Conservation (phyloP, 2,329 filamentous ascomycete genomes). For the Colletotrichum siamense region DNA sequence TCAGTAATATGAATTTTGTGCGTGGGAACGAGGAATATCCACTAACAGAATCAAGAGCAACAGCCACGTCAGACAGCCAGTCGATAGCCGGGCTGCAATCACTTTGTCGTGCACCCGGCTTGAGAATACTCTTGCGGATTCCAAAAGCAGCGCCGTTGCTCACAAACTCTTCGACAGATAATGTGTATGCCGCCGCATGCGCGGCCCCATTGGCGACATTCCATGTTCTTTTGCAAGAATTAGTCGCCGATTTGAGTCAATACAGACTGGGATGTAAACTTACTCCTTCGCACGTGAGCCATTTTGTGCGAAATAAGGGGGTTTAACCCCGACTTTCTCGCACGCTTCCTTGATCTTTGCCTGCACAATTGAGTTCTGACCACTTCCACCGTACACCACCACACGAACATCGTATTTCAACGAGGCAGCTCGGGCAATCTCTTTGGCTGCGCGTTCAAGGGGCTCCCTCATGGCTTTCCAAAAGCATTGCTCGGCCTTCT, state of each 20-base stretch:
- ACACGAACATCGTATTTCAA: not conserved
- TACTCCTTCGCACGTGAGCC: not conserved
- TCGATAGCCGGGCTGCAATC: not conserved
- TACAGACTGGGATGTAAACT: not conserved
- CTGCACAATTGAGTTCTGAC: not conserved
- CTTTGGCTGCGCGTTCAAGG: too few species aligned
- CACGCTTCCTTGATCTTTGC: not conserved
- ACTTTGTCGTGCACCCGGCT: not conserved
- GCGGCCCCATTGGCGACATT: not conserved
- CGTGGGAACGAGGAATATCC: too few species aligned
- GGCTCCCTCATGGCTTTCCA: not conserved
- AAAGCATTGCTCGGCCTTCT: not conserved
- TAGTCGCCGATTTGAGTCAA: too few species aligned
- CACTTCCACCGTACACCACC: not conserved
- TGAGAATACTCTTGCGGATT: not conserved
- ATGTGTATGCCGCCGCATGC: accelerated
- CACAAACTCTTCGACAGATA: not conserved
- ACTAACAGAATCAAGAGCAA: not conserved
- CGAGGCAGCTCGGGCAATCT: not conserved
- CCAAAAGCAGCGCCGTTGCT: not conserved
- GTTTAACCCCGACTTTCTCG: not conserved
- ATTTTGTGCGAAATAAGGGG: not conserved
- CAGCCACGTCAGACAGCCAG: not conserved
- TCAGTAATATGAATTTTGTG: not conserved
- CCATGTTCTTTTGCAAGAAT: not conserved